Conservation (phyloP, 139 green algal genomes). For the Penium margaritaceum region DNA sequence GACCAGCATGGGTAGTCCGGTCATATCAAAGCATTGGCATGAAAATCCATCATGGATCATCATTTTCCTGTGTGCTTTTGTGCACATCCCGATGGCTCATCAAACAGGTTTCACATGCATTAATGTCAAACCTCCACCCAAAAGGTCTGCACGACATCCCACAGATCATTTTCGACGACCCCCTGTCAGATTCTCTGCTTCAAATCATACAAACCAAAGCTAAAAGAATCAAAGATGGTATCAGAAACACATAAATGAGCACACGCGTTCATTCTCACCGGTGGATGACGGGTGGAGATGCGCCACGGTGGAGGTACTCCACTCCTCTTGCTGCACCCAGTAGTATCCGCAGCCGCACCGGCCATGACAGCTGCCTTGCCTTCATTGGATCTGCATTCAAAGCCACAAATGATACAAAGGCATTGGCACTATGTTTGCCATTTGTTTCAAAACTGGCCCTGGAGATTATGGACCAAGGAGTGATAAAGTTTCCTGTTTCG, state of each 20-base stretch:
- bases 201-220: neutral
- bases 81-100: neutral
- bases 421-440: too few species aligned
- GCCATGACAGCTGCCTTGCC: neutral
- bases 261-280: neutral
- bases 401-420: too few species aligned
- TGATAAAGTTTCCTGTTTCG: too few species aligned
- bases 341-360: neutral
- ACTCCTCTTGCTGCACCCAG: constrained; percentile 18
- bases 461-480: too few species aligned
- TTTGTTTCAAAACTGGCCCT: too few species aligned
- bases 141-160: neutral
- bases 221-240: neutral
- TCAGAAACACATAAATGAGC: neutral
- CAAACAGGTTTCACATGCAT: neutral
- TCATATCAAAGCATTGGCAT: neutral
- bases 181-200: neutral
- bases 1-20: too few species aligned
- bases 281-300: constrained; percentile 24
- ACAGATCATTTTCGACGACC: neutral
- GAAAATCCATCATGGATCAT: neutral
- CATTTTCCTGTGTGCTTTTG: neutral
- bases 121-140: neutral
- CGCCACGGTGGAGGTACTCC: constrained; percentile 24
- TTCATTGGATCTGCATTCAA: constrained; percentile 15